Conservation (phyloP, 164 flowering plant genomes). For the Tetrastigma voinierianum region DNA sequence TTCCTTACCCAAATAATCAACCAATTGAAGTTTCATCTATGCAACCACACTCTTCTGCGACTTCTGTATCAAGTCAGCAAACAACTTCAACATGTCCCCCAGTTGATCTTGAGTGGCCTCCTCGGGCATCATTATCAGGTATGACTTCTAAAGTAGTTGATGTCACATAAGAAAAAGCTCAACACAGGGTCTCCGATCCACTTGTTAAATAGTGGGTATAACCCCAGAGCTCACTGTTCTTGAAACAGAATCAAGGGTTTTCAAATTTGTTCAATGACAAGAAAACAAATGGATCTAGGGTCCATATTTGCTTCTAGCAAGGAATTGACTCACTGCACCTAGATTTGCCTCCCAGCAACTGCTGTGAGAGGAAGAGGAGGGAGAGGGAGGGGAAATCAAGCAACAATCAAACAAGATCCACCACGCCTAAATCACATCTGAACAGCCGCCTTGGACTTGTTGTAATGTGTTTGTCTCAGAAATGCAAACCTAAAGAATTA, state of each 20-base stretch:
- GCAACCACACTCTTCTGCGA: slow-evolving; percentile 24
- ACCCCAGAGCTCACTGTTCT: slow-evolving; percentile 30
- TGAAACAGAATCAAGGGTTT: slow-evolving; percentile 46
- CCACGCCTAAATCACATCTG: slow-evolving; percentile 59
- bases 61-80: slow-evolving; percentile 42
- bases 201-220: slow-evolving; percentile 26
- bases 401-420: too few species aligned
- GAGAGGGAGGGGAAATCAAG: slow-evolving; percentile 69
- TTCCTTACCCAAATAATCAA: slow-evolving; percentile 21
- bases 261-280: slow-evolving; percentile 21
- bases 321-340: slow-evolving; percentile 52
- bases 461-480: too few species aligned
- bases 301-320: slow-evolving; percentile 66
- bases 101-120: slow-evolving; percentile 95
- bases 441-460: too few species aligned
- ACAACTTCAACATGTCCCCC: slow-evolving; percentile 55
- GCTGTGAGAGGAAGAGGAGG: slow-evolving; percentile 78
- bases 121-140: slow-evolving; percentile 45
- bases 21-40: slow-evolving; percentile 23
- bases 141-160: slow-evolving; percentile 28
- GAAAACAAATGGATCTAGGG: slow-evolving; percentile 53
- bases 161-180: slow-evolving; percentile 28
- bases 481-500: too few species aligned
- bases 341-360: slow-evolving; percentile 86
- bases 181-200: slow-evolving; percentile 28